Evolutionary conservation across 495 filamentous ascomycete species (phyloP), one percentile per base, ranked within the genome.

Genomic region (Neurospora hispaniola): DNA sequence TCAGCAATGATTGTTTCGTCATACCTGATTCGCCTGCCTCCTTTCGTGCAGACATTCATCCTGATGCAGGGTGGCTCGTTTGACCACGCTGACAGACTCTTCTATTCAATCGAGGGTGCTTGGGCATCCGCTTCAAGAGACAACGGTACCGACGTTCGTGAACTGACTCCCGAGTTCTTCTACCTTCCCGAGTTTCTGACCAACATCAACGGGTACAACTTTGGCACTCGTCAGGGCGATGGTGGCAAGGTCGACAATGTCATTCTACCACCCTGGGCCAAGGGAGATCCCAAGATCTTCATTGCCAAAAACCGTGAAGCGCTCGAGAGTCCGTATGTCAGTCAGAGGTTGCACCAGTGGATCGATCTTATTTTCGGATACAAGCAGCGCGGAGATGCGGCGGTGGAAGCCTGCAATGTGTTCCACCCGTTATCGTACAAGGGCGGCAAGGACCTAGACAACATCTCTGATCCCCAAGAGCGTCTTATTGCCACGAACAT

Each of bases 1-100:
- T 98, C 96, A 6, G 96, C 96, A 23, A 99, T 98, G 96, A 98
- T 97, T 70, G 96, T 99, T 35, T 91, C 93, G 40, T 97, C 94
- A 0, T 99, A 97, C 77, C 87, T 99, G 59, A 98, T 98, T 75
- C 91, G 96, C 7, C 84, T 99, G 14, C 95, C 97, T 74, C 96
- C 96, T 0, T 99, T 98, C 79, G 94, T 97, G 70, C 92, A 97
- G 76, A 97, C 96, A 2, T 98, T 94, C 78, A 87, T 98, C n/a
- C 85, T 98, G n/a, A 86, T 98, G 9, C 96, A 99, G 80, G 96
- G 96, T 31, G 94, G 94, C n/a, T 93, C 84, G 35, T 99, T 98
- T 79, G 96, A 99, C 78, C 96, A 99, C 80, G 91, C 96, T 8
- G 96, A 98, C 77, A 88, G 96, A 46, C 85, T 99, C 14, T 99